Evolutionary conservation across 2,329 filamentous ascomycete species (phyloP), one percentile per base, ranked within the genome.

Genomic region (Basipetospora chlamydospora): DNA sequence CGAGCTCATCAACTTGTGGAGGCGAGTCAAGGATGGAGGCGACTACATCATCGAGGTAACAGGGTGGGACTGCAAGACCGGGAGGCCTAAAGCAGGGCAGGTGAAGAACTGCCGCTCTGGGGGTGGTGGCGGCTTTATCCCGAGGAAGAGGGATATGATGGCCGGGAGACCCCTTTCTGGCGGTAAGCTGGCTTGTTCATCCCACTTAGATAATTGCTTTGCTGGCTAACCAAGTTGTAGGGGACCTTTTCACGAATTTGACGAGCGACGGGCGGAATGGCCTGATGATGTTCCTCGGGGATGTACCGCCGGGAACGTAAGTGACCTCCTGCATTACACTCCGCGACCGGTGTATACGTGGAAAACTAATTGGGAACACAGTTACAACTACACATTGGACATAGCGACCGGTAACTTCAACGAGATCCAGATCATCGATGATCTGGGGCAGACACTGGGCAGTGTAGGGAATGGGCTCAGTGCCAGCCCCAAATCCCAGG

Each of bases 41-140:
- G 28, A 31, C 28, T 31, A 31, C 28, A 31, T 31, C 10, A 18
- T 31, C 12, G 28, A 31, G 20, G 28, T 31, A 15, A 31, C 28
- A 10, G 28, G 28, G 6, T 31, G 28, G 28, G 28, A 31, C 12
- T 31, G 28, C 15, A 16, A n/a, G 28, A 31, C n/a, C 12, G 28
- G 28, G 6, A 15, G 7, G 11, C 28, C 28, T 11, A 31, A 31
- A 13, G 28, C 28, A 31, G 28, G 16, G 28, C 15, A 17, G 28
- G 6, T 3, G 26, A 13, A 9, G 28, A 17, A n/a, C n/a, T n/a
- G n/a, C n/a, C n/a, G n/a, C n/a, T n/a, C n/a, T n/a, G n/a, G n/a
- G n/a, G n/a, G n/a, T n/a, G n/a, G n/a, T n/a, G n/a, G n/a, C n/a
- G n/a, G n/a, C n/a, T n/a, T n/a, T n/a, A n/a, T n/a, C n/a, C 28